Evolutionary conservation across 768 basidiomycete species (phyloP), one percentile per base, ranked within the genome.

Genomic region (Phylloporus rhodoxanthus): DNA sequence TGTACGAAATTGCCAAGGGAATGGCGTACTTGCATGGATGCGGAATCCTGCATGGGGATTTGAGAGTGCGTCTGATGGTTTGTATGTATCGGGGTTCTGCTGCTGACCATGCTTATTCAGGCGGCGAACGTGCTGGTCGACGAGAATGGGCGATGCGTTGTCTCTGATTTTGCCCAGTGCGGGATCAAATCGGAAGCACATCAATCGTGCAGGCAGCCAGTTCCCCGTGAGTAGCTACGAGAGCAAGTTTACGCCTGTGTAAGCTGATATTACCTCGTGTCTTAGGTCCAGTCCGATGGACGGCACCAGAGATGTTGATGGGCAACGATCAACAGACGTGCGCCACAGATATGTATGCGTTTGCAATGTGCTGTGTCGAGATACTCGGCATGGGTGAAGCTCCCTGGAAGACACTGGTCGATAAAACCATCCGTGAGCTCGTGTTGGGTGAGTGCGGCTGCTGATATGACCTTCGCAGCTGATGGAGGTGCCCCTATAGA

Each of bases 151-250:
- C 76, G 70, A 40, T 91, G 87, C 51, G 74, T 91, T 34, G 80
- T 92, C 36, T 80, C 86, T 25, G 88, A 91, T 61, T 92, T 93
- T 63, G 88, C 87, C 0, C 85, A 91, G 64, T 84, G 80, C 56
- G 83, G 87, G 65, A 81, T 91, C 72, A 87, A 82, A 68, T 78
- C 75, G 14, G 86, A 91, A 62, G 81, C 78, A 4, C 81, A 74
- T 56, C 73, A 78, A 28, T 70, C 85, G 2, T 84, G 79, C 47
- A 80, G 80, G 9, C 69, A 69, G 20, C 61, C 72, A 3, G 68
- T 69, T 29, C 70, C 73, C 50, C 71, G 81, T 83, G 56, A 44
- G 59, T 52, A 4, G 1, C 25, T 8, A 48, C 13, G 4, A 4
- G 3, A 14, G 1, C 9, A 9, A 9, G 8, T 25, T 17, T 37